phyloP scores from a whole-genome alignment of 768 basidiomycete species.

The Lactifluus rugatus region DNA sequence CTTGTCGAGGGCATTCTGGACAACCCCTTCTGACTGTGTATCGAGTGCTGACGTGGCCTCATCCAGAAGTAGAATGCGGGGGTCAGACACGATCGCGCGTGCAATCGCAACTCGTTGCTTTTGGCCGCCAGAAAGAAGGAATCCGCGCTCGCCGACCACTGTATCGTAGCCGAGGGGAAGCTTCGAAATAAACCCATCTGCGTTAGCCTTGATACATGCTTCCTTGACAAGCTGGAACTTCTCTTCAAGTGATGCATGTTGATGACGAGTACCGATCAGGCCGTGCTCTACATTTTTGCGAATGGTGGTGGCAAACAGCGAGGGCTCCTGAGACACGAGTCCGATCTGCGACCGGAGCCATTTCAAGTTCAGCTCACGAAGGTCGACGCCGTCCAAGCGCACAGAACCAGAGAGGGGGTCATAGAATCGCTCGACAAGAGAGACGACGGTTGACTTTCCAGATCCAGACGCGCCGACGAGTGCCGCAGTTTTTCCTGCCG shows the following conservation, averaged over 20 bases:
- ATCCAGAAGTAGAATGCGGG: constrained; percentile 39
- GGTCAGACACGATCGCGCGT: constrained; percentile 41
- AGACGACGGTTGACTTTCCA: constrained; percentile 34
- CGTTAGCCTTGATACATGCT: constrained; percentile 42
- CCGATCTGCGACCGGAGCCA: constrained; percentile 45
- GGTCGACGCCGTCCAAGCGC: constrained; percentile 37
- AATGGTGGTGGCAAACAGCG: constrained; percentile 40
- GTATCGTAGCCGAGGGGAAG: constrained; percentile 44
- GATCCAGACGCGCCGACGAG: constrained; percentile 34
- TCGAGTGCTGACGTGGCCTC: constrained; percentile 43
- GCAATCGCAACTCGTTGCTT: constrained; percentile 48
- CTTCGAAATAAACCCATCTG: constrained; percentile 39
- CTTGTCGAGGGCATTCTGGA: constrained; percentile 45
- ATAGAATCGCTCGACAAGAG: constrained; percentile 44
- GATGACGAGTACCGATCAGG: constrained; percentile 36
- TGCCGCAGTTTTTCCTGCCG: constrained; percentile 34
- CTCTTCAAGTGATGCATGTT: constrained; percentile 33
- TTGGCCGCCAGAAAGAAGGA: constrained; percentile 41
- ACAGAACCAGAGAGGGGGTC: constrained; percentile 37
- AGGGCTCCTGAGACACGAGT: constrained; percentile 43
- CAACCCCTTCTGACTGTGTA: constrained; percentile 41
- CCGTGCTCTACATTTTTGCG: constrained; percentile 40
- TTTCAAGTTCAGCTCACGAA: constrained; percentile 36
- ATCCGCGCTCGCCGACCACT: constrained; percentile 41
- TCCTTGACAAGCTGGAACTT: constrained; percentile 37